Conservation (phyloP, 2,329 filamentous ascomycete genomes). For the Aspergillus sp. region DNA sequence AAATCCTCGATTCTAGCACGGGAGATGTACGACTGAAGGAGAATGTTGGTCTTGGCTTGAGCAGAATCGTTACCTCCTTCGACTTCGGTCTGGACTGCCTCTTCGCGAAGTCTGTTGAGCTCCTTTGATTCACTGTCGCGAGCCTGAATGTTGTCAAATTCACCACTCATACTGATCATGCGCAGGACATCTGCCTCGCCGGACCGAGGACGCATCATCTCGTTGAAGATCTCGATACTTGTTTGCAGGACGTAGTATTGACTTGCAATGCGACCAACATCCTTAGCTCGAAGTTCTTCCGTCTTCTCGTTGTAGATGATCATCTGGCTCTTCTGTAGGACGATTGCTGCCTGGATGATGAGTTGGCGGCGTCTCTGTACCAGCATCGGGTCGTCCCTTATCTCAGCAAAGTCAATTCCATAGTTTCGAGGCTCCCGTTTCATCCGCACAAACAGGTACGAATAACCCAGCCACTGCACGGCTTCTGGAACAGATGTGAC, state of each 20-base stretch:
- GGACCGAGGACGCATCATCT: constrained; percentile 83
- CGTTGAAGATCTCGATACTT: constrained; percentile 95
- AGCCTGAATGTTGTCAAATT: constrained; percentile 96
- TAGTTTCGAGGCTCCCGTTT: constrained; percentile 87
- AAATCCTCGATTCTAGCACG: constrained; percentile 88
- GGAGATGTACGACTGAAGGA: constrained; percentile 93
- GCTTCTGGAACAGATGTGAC: constrained; percentile 93
- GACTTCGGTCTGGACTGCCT: constrained; percentile 77
- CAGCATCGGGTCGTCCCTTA: constrained; percentile 82
- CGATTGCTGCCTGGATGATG: constrained; percentile 83
- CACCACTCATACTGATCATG: constrained; percentile 97
- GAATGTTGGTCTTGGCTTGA: constrained; percentile 92
- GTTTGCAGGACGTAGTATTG: constrained; percentile 95
- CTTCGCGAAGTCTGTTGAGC: constrained; percentile 72
- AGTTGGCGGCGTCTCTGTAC: constrained; percentile 84
- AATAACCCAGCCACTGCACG: constrained; percentile 97
- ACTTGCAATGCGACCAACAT: constrained; percentile 94
- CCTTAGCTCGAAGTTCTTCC: constrained; percentile 90
- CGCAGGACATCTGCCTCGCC: constrained; percentile 90
- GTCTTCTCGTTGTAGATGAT: constrained; percentile 97
- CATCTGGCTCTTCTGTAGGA: constrained; percentile 94
- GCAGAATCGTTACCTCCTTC: constrained; percentile 68
- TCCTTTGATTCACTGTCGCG: constrained; percentile 90
- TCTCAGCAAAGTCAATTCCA: constrained; percentile 93
- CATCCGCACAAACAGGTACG: constrained; percentile 97